Evolutionary conservation across 495 filamentous ascomycete genomes (phyloP), one percentile per base, ranked within the genome.

Genomic region (Podospora anserina): DNA sequence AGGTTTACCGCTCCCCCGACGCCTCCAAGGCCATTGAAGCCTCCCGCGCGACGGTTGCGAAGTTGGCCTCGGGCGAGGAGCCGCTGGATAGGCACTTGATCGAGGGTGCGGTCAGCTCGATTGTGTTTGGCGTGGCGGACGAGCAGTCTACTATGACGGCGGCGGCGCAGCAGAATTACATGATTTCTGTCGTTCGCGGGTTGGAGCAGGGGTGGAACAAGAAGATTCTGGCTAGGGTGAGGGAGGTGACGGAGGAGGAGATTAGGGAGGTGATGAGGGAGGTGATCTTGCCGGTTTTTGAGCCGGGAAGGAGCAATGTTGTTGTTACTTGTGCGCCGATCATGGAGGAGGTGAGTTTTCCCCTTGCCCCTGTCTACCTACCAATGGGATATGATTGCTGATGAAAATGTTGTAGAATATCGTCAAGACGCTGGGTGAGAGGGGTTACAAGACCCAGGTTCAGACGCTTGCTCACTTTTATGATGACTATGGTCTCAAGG

Each of bases 1-100:
- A 86, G 64, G 90, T 98, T 58, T 97, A 94, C 81, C 88, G 94
- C 26, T 94, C 93, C 6, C 94, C 95, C 0, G 91, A 97, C 67
- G 89, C 92, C 4, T 91, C 89, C 81, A 93, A 92, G 74, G 95
- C 96, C 1, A 97, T 94, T 75, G 81, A 84, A 64, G 89, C 90
- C 2, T 88, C 88, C 69, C 90, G 89, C 70, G 82, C 88, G 61
- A 91, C 93, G 32, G 86, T 98, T 49, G 69, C 73, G 6, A 77
- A 76, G 65, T 70, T 85, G 18, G 82, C 77, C 1, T 71, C 79
- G 16, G 86, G 89, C 65, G 87, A 88, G 49, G 80, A 82, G 1
- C 81, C 80, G 34, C 91, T 99, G 63, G 92, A 98, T 68, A 82
- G 87, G n/a, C 81, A 91, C 65, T 89, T 91, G 70, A 84, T 98